Conservation (phyloP, 805 yeast genomes). For the Helenozyma rhizophorensis region DNA sequence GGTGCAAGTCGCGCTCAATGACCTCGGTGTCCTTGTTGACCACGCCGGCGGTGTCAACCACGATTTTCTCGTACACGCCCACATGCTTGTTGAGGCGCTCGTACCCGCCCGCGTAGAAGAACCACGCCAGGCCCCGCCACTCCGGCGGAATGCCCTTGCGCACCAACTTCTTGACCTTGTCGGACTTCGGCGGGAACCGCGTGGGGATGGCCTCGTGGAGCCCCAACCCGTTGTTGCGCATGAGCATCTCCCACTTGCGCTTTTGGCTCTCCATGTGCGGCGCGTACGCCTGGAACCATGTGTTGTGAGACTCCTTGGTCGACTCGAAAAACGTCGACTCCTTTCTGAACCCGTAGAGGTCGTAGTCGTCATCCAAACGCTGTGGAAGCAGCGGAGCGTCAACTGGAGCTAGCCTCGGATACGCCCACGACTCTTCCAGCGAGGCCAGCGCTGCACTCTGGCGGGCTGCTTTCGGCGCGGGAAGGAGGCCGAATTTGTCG, state of each 20-base stretch:
- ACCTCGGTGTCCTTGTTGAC: conserved; percentile 81
- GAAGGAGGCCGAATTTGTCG: not conserved
- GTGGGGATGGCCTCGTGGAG: conserved; percentile 38
- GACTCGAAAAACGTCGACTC: conserved; percentile 44
- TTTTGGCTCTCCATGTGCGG: conserved; percentile 61
- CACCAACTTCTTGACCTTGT: conserved; percentile 72
- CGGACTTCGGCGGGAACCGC: conserved; percentile 74
- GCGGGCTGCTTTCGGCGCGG: not conserved
- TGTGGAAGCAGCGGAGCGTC: conserved; percentile 3
- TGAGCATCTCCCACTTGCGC: conserved; percentile 67
- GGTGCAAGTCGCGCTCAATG: conserved; percentile 86
- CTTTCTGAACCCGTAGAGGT: conserved; percentile 86
- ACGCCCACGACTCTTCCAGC: not conserved
- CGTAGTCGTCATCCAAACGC: conserved; percentile 27
- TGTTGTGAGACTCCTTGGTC: conserved; percentile 54
- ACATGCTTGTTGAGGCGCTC: conserved; percentile 63
- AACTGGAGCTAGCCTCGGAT: conserved; percentile 4
- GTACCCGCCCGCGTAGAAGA: conserved; percentile 84
- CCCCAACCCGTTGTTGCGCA: conserved; percentile 65
- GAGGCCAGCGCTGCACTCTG: not conserved
- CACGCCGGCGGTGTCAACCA: conserved; percentile 49
- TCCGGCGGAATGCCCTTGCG: conserved; percentile 94
- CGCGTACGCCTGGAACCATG: conserved; percentile 72
- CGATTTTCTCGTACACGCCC: conserved; percentile 71
- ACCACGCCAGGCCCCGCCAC: conserved; percentile 98